Evolutionary conservation across 495 filamentous ascomycete genomes (phyloP), one percentile per base, ranked within the genome.

Genomic region (Penicillium egyptiacum): DNA sequence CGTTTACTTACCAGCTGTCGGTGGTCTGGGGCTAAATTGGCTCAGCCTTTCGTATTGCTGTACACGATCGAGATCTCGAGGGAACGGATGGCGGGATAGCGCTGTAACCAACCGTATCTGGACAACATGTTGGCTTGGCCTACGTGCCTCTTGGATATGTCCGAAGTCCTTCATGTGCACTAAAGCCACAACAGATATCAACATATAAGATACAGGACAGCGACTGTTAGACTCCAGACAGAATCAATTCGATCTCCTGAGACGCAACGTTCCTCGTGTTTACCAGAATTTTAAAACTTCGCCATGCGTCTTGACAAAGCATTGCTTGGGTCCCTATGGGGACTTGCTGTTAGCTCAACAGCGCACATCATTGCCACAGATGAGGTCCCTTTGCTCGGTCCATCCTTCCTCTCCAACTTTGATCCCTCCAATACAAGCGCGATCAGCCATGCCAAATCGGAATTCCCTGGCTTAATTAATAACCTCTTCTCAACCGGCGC

Each of bases 391-490:
- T 19, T 60, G 2, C 42, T 56, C 14, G 58, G 58, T 5, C 58
- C 58, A 33, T 44, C 53, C 3, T 60, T 60, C 48, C 42, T 57
- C 8, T 56, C 58, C 40, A 60, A 60, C 22, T 60, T 60, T 26
- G 53, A 60, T 30, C 48, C 47, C 11, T 52, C 53, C 11, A 53
- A 41, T 22, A 52, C 58, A 5, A 47, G 4, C 11, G 31, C 58
- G 14, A 50, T 50, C 22, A 20, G 4, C 0, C 11, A 50, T 0
- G 48, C 48, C 22, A 50, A 25, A 39, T 39, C 31, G 12, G 10
- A 50, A 1, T 37, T 50, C 14, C 48, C 48, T 7, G 48, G 48
- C n/a, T 11, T 50, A 8, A 53, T 60, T 6, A 17, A 48, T 10
- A 40, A 28, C 20, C 48, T 50, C 20, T 47, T 55, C 47, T 3